Base-by-base conservation (phyloP, 495 filamentous ascomycete genomes). In the Jackrogersella multiformis region DNA sequence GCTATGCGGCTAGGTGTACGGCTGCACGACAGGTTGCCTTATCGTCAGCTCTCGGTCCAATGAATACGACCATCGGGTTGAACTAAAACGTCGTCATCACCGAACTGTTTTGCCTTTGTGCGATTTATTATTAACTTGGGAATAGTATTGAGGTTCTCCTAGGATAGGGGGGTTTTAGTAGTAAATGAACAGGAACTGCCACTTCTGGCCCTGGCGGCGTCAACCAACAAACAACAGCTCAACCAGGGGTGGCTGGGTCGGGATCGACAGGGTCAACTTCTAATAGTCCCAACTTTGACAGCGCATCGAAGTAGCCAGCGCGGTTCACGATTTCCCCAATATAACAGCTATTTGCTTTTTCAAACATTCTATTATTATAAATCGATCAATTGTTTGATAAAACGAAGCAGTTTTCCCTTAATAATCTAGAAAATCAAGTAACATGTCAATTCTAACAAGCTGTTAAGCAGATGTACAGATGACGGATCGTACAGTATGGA, bases 231-330 rank as follows among this genome's bases (percentile, higher is more conserved):
- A 53, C 30, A 36, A 24, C 30, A 36, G 15, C 45, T 49, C 32
- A 53, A 53, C 32, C 49, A 35, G 39, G 18, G 23, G 53, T 56
- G 53, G 53, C 53, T 56, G 36, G 38, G 53, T 7, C 48, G 24
- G 62, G 62, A 65, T 66, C 38, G 53, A 63, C 61, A 42, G 61
- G 67, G 52, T 56, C 57, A n/a, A n/a, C n/a, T n/a, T 41, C 28
- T 28, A 21, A 20, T 16, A 64, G 38, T 55, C 52, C 38, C n/a
- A 45, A 21, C 39, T 45, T 51, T 69, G 66, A 70, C 67, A 70
- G 57, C 67, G 30, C 67, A 65, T 61, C 56, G 35, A 39, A 54
- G 36, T 41, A 34, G 35, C 9, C 35, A 34, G 32, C 28, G 10
- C 26, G n/a, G 15, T 64, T 64, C 42, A 49, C 35, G 36, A 56